Evolutionary conservation across 2,329 filamentous ascomycete genomes (phyloP), one percentile per base, ranked within the genome.

Genomic region (Fusarium incarnatum): DNA sequence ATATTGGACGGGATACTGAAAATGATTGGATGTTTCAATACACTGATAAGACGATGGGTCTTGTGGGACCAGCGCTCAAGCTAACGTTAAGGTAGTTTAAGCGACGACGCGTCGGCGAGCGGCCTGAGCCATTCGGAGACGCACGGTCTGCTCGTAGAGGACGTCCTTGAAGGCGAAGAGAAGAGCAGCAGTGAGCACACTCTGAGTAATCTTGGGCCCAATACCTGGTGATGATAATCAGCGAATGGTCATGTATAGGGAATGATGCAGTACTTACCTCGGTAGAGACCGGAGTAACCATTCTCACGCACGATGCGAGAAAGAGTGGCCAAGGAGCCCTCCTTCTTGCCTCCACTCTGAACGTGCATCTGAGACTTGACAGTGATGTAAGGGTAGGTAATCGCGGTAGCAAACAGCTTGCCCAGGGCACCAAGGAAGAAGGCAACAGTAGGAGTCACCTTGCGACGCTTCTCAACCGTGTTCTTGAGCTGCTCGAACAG

Each of bases 401-500:
- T 92, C 66, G 87, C 90, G 5, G 96, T 99, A 25, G 96, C 96
- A 67, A 98, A 90, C 70, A 99, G 86, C 87, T 99, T 99, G 81
- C 96, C 94, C 32, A 98, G 79, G 3, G 96, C 96, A 68, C 96
- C 96, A 5, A 99, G 86, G 77, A 96, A 88, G 81, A 99, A 99
- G 52, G 94, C 94, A 73, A 97, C 89, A 58, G 89, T 91, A 2
- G 95, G 94, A 1, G 93, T 97, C 60, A 98, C 88, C 74, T 91
- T 89, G 63, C 83, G 79, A 86, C 84, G 79, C 76, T 82, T 92
- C 87, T 98, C 95, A 60, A 98, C 83, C 27, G 87, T 77, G 79
- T 98, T 97, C 88, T 98, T 98, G 84, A 98, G 85, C 85, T 99
- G 95, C 86, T 99, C 96, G 76, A 98, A 99, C 59, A 99, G 92